These are phyloP conservation scores for Trametes sanguinea DNA, from an alignment of 768 basidiomycete genomes.

Conservation along the genomic window DNA sequence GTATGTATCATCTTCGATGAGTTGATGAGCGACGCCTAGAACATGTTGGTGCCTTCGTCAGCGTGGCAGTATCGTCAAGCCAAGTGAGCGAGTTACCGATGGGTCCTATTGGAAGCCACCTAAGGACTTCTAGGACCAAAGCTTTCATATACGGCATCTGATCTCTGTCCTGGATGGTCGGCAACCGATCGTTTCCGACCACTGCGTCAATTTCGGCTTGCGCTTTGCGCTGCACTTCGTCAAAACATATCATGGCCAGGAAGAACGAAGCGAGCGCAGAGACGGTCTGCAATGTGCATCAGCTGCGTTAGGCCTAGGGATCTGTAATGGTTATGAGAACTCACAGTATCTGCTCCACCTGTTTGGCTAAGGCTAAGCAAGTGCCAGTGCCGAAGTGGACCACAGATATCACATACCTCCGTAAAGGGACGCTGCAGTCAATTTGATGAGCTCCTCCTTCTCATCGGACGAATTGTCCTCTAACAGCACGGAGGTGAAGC, in stretches of 20 bases:
- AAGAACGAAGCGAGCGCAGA: slow-evolving; percentile 32
- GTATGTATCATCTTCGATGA: slow-evolving; percentile 31
- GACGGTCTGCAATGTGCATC: slow-evolving; percentile 29
- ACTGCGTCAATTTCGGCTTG: slow-evolving; percentile 40
- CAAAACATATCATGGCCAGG: slow-evolving; percentile 40
- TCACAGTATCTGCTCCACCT: slow-evolving; percentile 27
- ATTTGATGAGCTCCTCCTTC: slow-evolving; percentile 20
- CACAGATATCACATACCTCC: slow-evolving; percentile 9
- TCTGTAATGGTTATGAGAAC: not conserved
- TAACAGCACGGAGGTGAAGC: slow-evolving; percentile 24
- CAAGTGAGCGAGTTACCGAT: slow-evolving; percentile 26
- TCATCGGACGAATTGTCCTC: slow-evolving; percentile 5
- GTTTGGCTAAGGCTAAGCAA: not conserved
- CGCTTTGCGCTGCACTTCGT: slow-evolving; percentile 39
- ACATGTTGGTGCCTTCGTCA: no score
- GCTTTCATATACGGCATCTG: slow-evolving; percentile 28
- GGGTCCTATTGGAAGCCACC: slow-evolving; percentile 40
- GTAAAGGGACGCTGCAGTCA: slow-evolving; percentile 21
- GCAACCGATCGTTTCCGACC: slow-evolving; percentile 43
- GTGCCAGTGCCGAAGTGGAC: not conserved
- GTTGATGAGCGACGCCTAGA: slow-evolving; percentile 26
- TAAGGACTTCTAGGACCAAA: slow-evolving; percentile 34
- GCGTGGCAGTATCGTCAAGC: no score
- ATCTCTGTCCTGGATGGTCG: slow-evolving; percentile 37
- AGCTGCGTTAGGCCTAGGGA: not conserved